These are phyloP conservation scores for Micromonas commoda DNA, from an alignment of 139 green algal species.

Conservation along the genomic window DNA sequence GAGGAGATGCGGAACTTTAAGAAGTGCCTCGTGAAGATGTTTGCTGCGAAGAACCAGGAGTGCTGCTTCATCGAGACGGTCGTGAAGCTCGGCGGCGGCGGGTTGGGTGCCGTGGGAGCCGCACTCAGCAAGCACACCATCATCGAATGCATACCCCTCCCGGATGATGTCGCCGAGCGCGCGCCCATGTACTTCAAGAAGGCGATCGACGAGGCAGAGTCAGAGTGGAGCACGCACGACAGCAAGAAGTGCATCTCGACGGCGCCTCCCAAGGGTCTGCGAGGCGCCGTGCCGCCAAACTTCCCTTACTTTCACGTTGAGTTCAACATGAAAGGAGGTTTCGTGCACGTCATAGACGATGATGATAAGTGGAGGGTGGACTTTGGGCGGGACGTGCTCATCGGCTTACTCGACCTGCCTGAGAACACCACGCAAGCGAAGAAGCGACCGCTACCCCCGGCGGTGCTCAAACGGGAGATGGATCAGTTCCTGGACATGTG, in stretches of 20 bases:
- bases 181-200: conserved; percentile 64
- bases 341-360: conserved; percentile 92
- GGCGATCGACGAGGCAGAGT: conserved; percentile 78
- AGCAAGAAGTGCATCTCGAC: conserved; percentile 87
- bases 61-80: conserved; percentile 81
- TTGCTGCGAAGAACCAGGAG: conserved; percentile 28
- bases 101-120: conserved; percentile 13
- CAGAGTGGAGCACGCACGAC: conserved; percentile 87
- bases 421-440: conserved; percentile 63
- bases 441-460: conserved; percentile 32
- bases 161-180: conserved; percentile 31
- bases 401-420: conserved; percentile 69
- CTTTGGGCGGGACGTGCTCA: conserved; percentile 63
- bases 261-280: conserved; percentile 64
- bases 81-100: conserved; percentile 43
- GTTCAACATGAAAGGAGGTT: conserved; percentile 53
- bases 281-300: conserved; percentile 76
- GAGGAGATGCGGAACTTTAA: conserved; percentile 97
- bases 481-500: conserved; percentile 68
- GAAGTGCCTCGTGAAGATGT: conserved; percentile 86
- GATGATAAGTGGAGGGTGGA: conserved; percentile 67
- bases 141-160: conserved; percentile 78
- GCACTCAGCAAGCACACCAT: conserved; percentile 53
- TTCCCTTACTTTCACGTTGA: conserved; percentile 92
- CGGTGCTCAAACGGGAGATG: conserved; percentile 53